A percentile compares a stretch with the other conserved stretches of the same genome.
phyloP scores from a whole-genome alignment of 768 basidiomycete species.

The Peribolospora kevripleyi region DNA sequence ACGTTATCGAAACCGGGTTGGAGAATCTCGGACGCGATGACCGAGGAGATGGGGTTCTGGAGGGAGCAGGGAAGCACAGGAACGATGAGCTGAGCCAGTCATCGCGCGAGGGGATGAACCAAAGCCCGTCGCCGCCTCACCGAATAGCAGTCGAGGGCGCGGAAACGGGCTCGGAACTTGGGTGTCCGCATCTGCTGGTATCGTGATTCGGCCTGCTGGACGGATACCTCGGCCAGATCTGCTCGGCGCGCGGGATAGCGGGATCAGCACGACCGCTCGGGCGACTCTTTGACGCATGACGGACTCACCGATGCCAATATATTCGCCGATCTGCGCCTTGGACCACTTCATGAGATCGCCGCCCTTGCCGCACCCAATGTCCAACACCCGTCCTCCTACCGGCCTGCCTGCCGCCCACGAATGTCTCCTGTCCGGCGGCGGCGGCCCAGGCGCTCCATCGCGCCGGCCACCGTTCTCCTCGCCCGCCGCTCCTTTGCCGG shows the following conservation, averaged over 20 bases:
- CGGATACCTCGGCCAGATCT: conserved; percentile 77
- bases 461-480: not conserved
- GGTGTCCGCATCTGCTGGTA: conserved; percentile 29
- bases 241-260: not conserved
- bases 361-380: conserved; percentile 97
- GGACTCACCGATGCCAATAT: conserved; percentile 52
- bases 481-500: not conserved
- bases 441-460: conserved; percentile 14
- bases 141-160: conserved; percentile 66
- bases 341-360: conserved; percentile 91
- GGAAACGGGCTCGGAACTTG: conserved; percentile 56
- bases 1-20: conserved; percentile 52
- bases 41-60: conserved; percentile 13
- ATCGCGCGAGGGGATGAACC: not conserved
- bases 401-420: conserved; percentile 27
- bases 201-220: conserved; percentile 63
- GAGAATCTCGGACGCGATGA: conserved; percentile 28
- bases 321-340: conserved; percentile 54
- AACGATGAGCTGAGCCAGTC: not conserved
- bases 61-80: not conserved
- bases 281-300: not conserved
- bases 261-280: not conserved
- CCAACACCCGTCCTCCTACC: conserved; percentile 32
- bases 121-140: conserved; percentile 15
- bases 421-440: conserved; percentile 3